Evolutionary conservation across 345 rosid species (phyloP), one percentile per base, ranked within the genome.

Genomic region (Populus nigra): DNA sequence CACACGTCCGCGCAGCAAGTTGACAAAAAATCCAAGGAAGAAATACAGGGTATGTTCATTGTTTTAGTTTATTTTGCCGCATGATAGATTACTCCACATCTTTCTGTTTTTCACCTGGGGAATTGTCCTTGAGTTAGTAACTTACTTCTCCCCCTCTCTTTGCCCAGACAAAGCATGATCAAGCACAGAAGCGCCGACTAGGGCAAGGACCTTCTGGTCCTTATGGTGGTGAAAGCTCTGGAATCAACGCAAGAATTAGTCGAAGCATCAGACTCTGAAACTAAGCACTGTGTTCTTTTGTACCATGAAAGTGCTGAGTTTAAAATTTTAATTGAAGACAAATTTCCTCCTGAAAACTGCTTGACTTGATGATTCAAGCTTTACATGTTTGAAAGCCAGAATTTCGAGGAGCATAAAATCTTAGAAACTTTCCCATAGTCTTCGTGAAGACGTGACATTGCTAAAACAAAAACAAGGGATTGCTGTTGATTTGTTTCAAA

Each of bases 11-110:
- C 89, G 92, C 57, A 90, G 86, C 85, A 95, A 85, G 86, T 81
- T 78, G 9, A 50, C 5, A 5, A 95, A 95, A 78, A 92, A 92
- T 78, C 99, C 98, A 12, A 88, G 99, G 80, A 92, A 89, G 91
- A 94, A 92, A 47, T 87, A 91, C 86, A 72, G 92, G 93, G 96
- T 88, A 88, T 13, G 29, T 29, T 66, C 20, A 33, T 22, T 59
- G 29, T 17, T 10, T 66, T 67, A 7, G 35, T 17, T 35, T 8
- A 5, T 61, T 41, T 36, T 17, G 41, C 45, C n/a, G 29, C 25
- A 47, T 62, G 38, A 47, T 20, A 22, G 18, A 45, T 11, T 33
- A 73, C 12, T 68, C 4, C 5, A 49, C 15, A 20, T 6, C 23
- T 5, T 8, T 27, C n/a, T 25, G 7, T 74, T 63, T 10, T 4